Percentiles rank a stretch among this genome's conserved stretches.
Conservation (phyloP, 169 alveolate species). For the Plasmodium falciparum region DNA sequence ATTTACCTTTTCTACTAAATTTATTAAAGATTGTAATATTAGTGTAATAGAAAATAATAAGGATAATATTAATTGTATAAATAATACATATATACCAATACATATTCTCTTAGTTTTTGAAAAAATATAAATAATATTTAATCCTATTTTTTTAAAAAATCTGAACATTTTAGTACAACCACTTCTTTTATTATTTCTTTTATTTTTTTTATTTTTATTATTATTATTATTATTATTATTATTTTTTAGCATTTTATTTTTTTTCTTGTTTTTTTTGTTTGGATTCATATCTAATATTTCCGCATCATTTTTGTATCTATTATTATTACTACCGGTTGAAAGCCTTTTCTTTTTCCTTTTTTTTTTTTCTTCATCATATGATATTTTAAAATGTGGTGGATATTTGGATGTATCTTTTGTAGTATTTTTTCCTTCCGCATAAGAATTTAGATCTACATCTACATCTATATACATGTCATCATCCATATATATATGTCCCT, state of each 20-base stretch:
- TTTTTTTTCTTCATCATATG: no score
- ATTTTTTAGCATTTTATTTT: not conserved
- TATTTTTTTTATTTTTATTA: not conserved
- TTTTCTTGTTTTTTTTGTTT: not conserved
- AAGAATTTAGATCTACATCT: no score
- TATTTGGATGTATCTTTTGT: no score
- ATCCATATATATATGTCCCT: not conserved
- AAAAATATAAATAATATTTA: slow-evolving; percentile 2
- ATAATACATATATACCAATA: slow-evolving; percentile 50
- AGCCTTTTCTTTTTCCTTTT: no score
- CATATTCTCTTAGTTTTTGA: slow-evolving; percentile 18
- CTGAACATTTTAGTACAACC: not conserved
- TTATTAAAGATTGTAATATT: slow-evolving; percentile 50
- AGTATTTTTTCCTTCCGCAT: no score
- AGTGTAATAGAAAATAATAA: slow-evolving; percentile 32
- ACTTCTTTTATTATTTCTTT: not conserved
- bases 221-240: not conserved
- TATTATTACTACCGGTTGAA: no score
- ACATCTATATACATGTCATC: not conserved
- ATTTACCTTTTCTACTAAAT: slow-evolving; percentile 34
- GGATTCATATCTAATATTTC: not conserved
- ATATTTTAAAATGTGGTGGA: no score
- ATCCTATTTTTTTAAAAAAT: not conserved
- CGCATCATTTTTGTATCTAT: no score
- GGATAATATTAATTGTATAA: slow-evolving; percentile 18